A percentile compares a stretch with the other conserved stretches of the same genome.
phyloP scores from a whole-genome alignment of 2,329 filamentous ascomycete species.

The Xylariaceae sp. region DNA sequence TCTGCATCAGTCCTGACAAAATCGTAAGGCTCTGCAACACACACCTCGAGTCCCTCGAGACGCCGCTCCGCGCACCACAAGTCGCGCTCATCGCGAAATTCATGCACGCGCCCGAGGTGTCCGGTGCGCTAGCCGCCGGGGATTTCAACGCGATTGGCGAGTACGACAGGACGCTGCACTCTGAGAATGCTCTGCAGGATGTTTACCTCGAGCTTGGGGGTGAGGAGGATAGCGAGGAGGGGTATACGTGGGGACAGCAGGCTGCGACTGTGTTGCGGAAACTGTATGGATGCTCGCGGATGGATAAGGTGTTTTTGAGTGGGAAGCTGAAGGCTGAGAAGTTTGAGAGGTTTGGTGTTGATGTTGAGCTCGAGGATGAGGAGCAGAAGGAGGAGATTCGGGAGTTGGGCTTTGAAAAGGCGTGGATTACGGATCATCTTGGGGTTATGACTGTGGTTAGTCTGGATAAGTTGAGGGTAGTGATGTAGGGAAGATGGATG shows the following conservation, averaged over 20 bases:
- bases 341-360: slow-evolving; percentile 45
- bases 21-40: slow-evolving; percentile 25
- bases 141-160: slow-evolving; percentile 54
- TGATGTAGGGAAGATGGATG: neutral
- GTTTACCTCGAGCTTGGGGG: slow-evolving; percentile 48
- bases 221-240: slow-evolving; percentile 41
- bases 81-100: slow-evolving; percentile 17
- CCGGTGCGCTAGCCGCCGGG: slow-evolving; percentile 45
- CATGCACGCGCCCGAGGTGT: slow-evolving; percentile 25
- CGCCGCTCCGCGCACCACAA: slow-evolving; percentile 25
- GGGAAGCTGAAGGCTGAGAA: slow-evolving; percentile 28
- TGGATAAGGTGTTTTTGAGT: slow-evolving; percentile 48
- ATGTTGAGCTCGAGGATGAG: slow-evolving; percentile 36
- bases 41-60: slow-evolving; percentile 30
- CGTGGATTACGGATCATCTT: slow-evolving; percentile 48
- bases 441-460: slow-evolving; percentile 36
- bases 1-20: slow-evolving; percentile 34
- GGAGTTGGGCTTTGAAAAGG: slow-evolving; percentile 32
- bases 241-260: slow-evolving; percentile 55
- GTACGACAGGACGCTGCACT: slow-evolving; percentile 45
- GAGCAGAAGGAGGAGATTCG: slow-evolving; percentile 22
- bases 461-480: slow-evolving; percentile 1
- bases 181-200: slow-evolving; percentile 45
- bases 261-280: slow-evolving; percentile 35
- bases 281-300: slow-evolving; percentile 44